Evolutionary conservation across 1,284 basidiomycete genomes (phyloP).

Genomic region (Ceraceosorus bombacis): DNA sequence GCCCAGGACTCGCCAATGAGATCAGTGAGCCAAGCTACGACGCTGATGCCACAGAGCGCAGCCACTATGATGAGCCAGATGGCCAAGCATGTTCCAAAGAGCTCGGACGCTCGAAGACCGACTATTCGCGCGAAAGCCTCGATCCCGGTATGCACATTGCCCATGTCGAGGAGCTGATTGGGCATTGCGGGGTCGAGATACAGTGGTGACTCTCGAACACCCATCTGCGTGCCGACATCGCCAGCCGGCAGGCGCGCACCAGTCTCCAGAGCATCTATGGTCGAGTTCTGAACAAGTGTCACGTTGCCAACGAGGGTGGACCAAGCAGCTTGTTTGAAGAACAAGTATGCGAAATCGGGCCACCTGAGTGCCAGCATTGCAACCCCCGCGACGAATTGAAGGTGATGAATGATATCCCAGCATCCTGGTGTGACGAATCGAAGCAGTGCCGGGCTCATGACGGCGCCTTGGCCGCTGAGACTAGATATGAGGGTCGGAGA

Average conservation of each 20-base stretch:
- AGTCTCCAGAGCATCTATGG: constrained; percentile 2
- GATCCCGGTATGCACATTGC: constrained; percentile 55
- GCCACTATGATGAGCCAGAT: constrained; percentile 75
- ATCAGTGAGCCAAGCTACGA: constrained; percentile 57
- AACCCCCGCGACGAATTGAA: constrained; percentile 67
- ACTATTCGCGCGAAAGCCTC: constrained; percentile 70
- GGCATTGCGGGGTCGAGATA: constrained; percentile 64
- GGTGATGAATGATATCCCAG: constrained; percentile 83
- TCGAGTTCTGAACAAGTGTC: constrained; percentile 23
- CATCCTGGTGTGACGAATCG: constrained; percentile 87
- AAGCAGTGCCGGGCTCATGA: constrained; percentile 73
- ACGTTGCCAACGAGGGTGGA: constrained; percentile 47
- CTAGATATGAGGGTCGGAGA: constrained; percentile 60
- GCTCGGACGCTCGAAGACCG: constrained; percentile 70
- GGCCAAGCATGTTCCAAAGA: constrained; percentile 74
- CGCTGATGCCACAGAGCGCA: constrained; percentile 62
- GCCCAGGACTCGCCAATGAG: constrained; percentile 2
- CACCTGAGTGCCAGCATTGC: constrained; percentile 89
- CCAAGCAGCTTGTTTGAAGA: constrained; percentile 41
- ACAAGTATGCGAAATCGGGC: constrained; percentile 76
- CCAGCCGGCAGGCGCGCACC: constrained; percentile 28
- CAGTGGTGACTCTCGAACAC: constrained; percentile 64
- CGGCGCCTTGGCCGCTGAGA: constrained; percentile 80
- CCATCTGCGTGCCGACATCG: constrained; percentile 54
- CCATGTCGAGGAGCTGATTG: constrained; percentile 62